A percentile compares a stretch with the other conserved stretches of the same genome.
These are phyloP conservation scores for Cryptosporidium muris DNA, from an alignment of 169 alveolate genomes.

Conservation along the genomic window DNA sequence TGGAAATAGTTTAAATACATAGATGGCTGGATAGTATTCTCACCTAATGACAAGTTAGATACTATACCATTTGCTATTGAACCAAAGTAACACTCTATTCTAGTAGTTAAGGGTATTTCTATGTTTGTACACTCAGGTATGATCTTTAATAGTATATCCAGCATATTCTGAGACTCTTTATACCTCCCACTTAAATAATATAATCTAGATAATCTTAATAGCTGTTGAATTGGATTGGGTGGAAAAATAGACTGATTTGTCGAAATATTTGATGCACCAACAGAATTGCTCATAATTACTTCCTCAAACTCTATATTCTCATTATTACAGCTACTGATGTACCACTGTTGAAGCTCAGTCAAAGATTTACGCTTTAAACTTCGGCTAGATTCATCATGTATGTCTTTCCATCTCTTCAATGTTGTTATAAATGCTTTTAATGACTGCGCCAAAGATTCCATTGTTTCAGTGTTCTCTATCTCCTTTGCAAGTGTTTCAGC, in stretches of 20 bases:
- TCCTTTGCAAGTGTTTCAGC: slow-evolving; percentile 15
- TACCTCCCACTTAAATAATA: slow-evolving; percentile 45
- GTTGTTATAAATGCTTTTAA: slow-evolving; percentile 30
- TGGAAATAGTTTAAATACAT: slow-evolving; percentile 57
- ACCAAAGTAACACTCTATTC: slow-evolving; percentile 62
- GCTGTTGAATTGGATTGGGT: slow-evolving; percentile 45
- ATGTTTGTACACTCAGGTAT: slow-evolving; percentile 64
- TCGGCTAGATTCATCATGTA: slow-evolving; percentile 69
- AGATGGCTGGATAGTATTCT: slow-evolving; percentile 49
- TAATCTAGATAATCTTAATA: slow-evolving; percentile 43
- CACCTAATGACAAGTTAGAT: slow-evolving; percentile 22
- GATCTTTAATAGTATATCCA: slow-evolving; percentile 38
- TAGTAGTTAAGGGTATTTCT: slow-evolving; percentile 41
- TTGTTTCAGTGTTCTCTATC: neutral
- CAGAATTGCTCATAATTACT: neutral
- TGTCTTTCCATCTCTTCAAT: slow-evolving; percentile 66
- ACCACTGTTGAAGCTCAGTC: slow-evolving; percentile 61
- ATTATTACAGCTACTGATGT: neutral
- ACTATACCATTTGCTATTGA: slow-evolving; percentile 66
- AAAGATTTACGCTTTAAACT: slow-evolving; percentile 54
- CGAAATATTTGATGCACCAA: neutral
- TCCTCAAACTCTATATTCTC: slow-evolving; percentile 1
- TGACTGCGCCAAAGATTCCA: slow-evolving; percentile 15
- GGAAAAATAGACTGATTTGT: slow-evolving; percentile 11
- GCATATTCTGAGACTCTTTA: slow-evolving; percentile 43